phyloP scores from a whole-genome alignment of 805 yeast genomes.

The Vanderwaltozyma verrucispora region DNA sequence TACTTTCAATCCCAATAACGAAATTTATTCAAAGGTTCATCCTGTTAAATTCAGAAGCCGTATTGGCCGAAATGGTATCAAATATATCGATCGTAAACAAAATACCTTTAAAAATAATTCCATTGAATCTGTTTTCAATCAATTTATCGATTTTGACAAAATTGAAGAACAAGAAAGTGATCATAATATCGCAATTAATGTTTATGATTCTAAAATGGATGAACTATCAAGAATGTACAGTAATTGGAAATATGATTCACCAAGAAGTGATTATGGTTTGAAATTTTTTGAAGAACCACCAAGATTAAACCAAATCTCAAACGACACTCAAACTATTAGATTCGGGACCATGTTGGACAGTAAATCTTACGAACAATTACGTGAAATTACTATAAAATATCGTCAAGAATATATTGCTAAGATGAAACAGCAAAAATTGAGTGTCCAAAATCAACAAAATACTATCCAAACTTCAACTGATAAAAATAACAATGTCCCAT shows the following conservation, averaged over 20 bases:
- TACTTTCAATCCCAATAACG: constrained; percentile 27
- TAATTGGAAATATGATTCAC: constrained; percentile 60
- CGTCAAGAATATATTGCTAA: constrained; percentile 44
- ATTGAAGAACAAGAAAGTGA: constrained; percentile 19
- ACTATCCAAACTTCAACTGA: neutral
- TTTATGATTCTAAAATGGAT: constrained; percentile 40
- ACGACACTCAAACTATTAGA: constrained; percentile 79
- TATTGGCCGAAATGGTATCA: constrained; percentile 57
- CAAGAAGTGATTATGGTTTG: constrained; percentile 33
- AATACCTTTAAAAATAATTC: constrained; percentile 22
- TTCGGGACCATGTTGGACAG: constrained; percentile 87
- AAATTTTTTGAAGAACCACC: constrained; percentile 74
- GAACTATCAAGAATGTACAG: constrained; percentile 40
- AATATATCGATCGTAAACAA: constrained; percentile 67
- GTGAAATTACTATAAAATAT: constrained; percentile 60
- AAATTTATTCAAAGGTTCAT: constrained; percentile 30
- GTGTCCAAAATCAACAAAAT: constrained; percentile 14
- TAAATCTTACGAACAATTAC: constrained; percentile 69
- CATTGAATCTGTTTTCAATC: constrained; percentile 30
- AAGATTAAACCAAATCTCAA: constrained; percentile 66
- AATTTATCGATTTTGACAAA: constrained; percentile 33
- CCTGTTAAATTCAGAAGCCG: constrained; percentile 62
- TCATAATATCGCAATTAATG: constrained; percentile 26
- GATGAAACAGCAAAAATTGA: constrained; percentile 27
- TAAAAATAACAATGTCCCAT: neutral